Percentiles rank a stretch among this genome's conserved stretches.
Evolutionary conservation across 2,329 filamentous ascomycete genomes (phyloP).

Genomic region (Arthrinium puccinioides): DNA sequence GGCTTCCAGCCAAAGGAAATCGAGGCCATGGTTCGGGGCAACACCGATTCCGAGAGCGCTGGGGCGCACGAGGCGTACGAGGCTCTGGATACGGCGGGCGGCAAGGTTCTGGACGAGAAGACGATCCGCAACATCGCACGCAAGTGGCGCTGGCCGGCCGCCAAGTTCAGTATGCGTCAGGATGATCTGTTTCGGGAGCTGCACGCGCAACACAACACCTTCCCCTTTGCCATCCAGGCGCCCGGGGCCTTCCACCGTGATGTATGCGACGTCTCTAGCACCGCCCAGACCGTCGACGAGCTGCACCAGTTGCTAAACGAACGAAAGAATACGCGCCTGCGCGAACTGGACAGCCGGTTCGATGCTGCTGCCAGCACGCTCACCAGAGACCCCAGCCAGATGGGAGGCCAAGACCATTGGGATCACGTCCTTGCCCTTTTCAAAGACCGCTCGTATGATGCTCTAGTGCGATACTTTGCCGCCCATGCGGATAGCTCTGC

Average conservation of each 20-base stretch:
- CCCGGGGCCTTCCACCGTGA: conserved; percentile 3
- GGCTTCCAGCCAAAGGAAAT: conserved; percentile 5
- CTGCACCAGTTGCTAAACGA: conserved; percentile 4
- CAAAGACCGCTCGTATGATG: conserved; percentile 4
- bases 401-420: conserved; percentile 1
- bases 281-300: background rate
- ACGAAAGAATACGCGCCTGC: background rate
- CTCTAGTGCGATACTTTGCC: conserved; percentile 5
- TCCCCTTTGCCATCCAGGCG: conserved; percentile 5
- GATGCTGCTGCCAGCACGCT: background rate
- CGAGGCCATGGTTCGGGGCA: conserved; percentile 2
- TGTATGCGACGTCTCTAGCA: conserved; percentile 3
- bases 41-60: background rate
- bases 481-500: conserved; percentile 3
- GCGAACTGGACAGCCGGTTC: conserved; percentile 1
- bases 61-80: background rate
- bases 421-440: conserved; percentile 2
- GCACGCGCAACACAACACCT: conserved; percentile 2
- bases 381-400: background rate
- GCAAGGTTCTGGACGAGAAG: conserved; percentile 6
- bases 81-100: conserved; percentile 3
- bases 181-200: conserved; percentile 4
- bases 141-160: conserved; percentile 5
- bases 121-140: conserved; percentile 6
- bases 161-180: conserved; percentile 6